These are phyloP conservation scores for Podila epigama DNA, from an alignment of 192 early-diverging fungal species.

Conservation along the genomic window DNA sequence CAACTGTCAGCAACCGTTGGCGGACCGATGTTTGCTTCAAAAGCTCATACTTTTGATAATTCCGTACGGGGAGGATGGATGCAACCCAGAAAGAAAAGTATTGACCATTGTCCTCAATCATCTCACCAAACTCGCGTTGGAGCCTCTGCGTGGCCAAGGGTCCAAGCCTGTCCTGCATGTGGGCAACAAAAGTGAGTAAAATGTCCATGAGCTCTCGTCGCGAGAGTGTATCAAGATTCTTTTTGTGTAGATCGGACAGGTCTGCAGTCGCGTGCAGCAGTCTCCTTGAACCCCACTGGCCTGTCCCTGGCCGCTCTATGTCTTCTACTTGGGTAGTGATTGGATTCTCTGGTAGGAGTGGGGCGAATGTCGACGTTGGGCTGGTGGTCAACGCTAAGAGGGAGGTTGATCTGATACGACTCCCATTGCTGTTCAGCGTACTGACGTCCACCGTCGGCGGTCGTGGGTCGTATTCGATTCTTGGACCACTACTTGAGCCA, in stretches of 20 bases:
- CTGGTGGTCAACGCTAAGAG: not conserved
- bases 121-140: conserved; percentile 49
- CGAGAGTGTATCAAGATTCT: conserved; percentile 18
- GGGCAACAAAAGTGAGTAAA: conserved; percentile 42
- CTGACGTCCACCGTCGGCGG: too few species aligned
- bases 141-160: conserved; percentile 49
- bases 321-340: conserved; percentile 1
- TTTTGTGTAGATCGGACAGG: conserved; percentile 17
- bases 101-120: conserved; percentile 46
- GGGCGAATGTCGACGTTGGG: not conserved
- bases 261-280: not conserved
- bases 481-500: too few species aligned
- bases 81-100: conserved; percentile 60
- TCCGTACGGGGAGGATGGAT: conserved; percentile 56
- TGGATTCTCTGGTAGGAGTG: not conserved
- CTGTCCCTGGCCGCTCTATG: not conserved
- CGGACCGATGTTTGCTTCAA: conserved; percentile 52
- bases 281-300: conserved; percentile 1
- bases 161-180: conserved; percentile 30
- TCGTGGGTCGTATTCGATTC: too few species aligned
- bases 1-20: conserved; percentile 52
- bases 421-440: conserved; percentile 7
- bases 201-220: conserved; percentile 38
- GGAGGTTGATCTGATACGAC: conserved; percentile 1
- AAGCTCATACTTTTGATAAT: conserved; percentile 53